A percentile compares a stretch with the other conserved stretches of the same genome.
Evolutionary conservation across 805 yeast species (phyloP).

Genomic region (Candida arabinofermentans): DNA sequence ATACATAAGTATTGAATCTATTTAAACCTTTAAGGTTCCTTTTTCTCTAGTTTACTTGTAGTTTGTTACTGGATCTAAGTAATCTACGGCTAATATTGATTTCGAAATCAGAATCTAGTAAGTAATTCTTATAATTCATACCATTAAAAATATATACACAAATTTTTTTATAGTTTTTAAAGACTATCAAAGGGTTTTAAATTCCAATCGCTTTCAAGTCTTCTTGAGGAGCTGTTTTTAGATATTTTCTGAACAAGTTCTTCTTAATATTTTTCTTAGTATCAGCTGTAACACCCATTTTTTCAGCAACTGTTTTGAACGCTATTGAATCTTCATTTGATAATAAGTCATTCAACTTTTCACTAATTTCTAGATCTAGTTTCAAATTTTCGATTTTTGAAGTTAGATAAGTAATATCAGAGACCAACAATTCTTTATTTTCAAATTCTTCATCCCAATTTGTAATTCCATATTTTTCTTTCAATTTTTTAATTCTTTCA

Average conservation of each 20-base stretch:
- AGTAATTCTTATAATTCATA: no score
- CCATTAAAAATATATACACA: not conserved
- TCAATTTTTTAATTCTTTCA: conserved; percentile 34
- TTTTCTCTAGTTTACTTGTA: no score
- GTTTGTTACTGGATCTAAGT: no score
- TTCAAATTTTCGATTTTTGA: conserved; percentile 19
- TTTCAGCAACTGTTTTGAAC: conserved; percentile 33
- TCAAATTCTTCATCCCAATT: conserved; percentile 21
- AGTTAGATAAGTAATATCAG: conserved; percentile 22
- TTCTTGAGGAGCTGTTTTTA: conserved; percentile 23
- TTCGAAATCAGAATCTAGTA: no score
- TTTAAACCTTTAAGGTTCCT: no score
- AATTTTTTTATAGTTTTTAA: not conserved
- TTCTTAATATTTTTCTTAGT: conserved; percentile 55
- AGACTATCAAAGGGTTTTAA: not conserved
- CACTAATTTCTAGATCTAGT: conserved; percentile 17
- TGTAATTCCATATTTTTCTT: conserved; percentile 27
- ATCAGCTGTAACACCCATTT: conserved; percentile 36
- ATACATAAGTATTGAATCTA: no score
- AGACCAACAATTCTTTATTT: conserved; percentile 29
- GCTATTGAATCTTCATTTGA: conserved; percentile 31
- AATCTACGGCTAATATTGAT: no score
- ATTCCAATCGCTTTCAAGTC: conserved; percentile 27
- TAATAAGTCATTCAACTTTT: conserved; percentile 15
- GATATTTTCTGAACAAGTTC: conserved; percentile 66